Conservation (phyloP, 805 yeast genomes). For the Dipodascus albidus region DNA sequence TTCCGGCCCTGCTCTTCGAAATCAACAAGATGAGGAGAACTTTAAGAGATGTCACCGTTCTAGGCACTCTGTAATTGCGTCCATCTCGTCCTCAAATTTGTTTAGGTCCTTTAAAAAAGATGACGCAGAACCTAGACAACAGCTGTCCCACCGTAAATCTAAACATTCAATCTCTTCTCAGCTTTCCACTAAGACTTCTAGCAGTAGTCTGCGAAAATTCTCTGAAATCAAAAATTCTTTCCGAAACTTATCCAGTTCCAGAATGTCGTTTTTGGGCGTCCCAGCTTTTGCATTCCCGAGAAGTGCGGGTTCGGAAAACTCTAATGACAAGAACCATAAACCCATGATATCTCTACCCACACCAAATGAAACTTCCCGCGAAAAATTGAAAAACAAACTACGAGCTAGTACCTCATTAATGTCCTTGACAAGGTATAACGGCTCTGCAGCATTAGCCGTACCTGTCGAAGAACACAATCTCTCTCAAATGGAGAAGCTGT, state of each 20-base stretch:
- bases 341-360: conserved; percentile 46
- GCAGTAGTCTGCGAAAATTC: neutral
- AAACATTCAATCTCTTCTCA: neutral
- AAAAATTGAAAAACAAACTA: conserved; percentile 41
- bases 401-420: conserved; percentile 39
- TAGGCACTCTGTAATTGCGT: conserved; percentile 6
- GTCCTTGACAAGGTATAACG: conserved; percentile 24
- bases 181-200: neutral
- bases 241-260: neutral
- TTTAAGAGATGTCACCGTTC: conserved; percentile 3
- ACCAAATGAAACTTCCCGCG: conserved; percentile 44
- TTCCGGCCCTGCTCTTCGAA: conserved; percentile 3
- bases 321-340: conserved; percentile 19
- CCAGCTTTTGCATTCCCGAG: neutral
- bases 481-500: conserved; percentile 24
- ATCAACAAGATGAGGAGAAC: neutral
- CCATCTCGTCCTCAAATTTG: conserved; percentile 7
- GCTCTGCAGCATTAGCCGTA: conserved; percentile 20
- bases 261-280: conserved; percentile 1
- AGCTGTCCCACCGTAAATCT: neutral
- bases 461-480: conserved; percentile 28
- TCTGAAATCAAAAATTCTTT: neutral
- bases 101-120: conserved; percentile 1
- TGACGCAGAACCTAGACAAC: neutral
- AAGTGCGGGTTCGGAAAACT: conserved; percentile 6